Conservation (phyloP, 2,329 filamentous ascomycete species). For the Venturia aucupariae region DNA sequence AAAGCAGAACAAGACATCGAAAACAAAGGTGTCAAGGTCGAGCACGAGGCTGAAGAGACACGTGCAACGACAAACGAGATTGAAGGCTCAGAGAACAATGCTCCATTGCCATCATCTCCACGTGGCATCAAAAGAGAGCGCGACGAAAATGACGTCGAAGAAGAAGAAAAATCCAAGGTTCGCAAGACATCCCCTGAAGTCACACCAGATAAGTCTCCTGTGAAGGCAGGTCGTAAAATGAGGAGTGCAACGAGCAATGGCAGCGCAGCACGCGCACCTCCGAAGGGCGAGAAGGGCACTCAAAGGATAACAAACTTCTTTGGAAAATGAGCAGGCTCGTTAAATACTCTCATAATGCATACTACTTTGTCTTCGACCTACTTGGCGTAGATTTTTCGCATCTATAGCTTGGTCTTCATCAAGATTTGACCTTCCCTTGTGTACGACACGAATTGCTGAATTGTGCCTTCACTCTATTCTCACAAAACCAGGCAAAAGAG, state of each 20-base stretch:
- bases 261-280: constrained; percentile 36
- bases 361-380: no score
- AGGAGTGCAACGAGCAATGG: constrained; percentile 50
- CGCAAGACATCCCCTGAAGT: constrained; percentile 20
- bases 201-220: constrained; percentile 17
- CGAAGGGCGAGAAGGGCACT: constrained; percentile 39
- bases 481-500: no score
- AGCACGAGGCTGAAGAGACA: constrained; percentile 30
- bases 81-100: constrained; percentile 43
- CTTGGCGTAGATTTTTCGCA: no score
- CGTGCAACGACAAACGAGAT: constrained; percentile 35
- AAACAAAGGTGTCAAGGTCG: constrained; percentile 21
- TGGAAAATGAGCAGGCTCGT: constrained; percentile 29
- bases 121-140: constrained; percentile 40
- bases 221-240: constrained; percentile 32
- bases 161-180: constrained; percentile 19
- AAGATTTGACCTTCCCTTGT: no score
- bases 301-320: constrained; percentile 52
- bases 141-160: constrained; percentile 27
- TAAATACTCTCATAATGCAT: no score
- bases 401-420: no score
- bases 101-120: constrained; percentile 34
- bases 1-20: constrained; percentile 21
- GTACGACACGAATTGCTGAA: no score
- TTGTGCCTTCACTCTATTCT: no score